phyloP scores from a whole-genome alignment of 2,329 filamentous ascomycete species.

The Tricladium varicosporioides region DNA sequence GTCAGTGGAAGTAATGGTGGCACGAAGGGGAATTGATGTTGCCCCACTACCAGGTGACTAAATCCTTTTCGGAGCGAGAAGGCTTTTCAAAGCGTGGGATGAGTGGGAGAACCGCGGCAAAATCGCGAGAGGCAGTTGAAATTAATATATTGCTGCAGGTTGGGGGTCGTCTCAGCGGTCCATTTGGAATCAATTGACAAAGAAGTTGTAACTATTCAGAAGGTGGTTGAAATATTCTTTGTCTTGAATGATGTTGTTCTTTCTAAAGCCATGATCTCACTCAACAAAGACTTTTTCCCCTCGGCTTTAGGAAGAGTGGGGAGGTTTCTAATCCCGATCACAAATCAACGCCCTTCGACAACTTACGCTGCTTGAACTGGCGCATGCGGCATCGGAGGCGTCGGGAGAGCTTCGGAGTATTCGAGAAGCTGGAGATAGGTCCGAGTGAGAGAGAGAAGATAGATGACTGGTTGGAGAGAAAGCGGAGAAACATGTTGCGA shows the following conservation, averaged over 20 bases:
- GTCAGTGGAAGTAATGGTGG: background rate
- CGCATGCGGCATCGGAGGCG: background rate
- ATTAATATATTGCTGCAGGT: background rate
- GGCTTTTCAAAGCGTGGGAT: background rate
- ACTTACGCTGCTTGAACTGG: background rate
- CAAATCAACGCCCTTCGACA: background rate
- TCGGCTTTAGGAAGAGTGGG: background rate
- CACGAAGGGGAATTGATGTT: background rate
- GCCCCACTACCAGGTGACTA: constrained; percentile 2
- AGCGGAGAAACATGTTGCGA: too few relatives aligned
- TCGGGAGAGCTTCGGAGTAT: background rate
- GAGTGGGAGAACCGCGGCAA: background rate
- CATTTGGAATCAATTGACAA: background rate
- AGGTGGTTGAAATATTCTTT: background rate
- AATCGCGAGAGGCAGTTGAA: background rate
- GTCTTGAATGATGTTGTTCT: background rate
- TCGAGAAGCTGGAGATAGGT: too few relatives aligned
- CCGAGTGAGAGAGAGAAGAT: too few relatives aligned
- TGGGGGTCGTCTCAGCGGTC: background rate
- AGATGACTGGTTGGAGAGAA: too few relatives aligned
- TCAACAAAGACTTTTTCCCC: background rate
- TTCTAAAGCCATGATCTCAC: background rate
- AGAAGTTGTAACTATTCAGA: background rate
- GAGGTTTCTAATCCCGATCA: background rate
- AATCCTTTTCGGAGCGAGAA: background rate